phyloP scores from a whole-genome alignment of 2,329 filamentous ascomycete genomes.

The Sarocladium brachiariae region DNA sequence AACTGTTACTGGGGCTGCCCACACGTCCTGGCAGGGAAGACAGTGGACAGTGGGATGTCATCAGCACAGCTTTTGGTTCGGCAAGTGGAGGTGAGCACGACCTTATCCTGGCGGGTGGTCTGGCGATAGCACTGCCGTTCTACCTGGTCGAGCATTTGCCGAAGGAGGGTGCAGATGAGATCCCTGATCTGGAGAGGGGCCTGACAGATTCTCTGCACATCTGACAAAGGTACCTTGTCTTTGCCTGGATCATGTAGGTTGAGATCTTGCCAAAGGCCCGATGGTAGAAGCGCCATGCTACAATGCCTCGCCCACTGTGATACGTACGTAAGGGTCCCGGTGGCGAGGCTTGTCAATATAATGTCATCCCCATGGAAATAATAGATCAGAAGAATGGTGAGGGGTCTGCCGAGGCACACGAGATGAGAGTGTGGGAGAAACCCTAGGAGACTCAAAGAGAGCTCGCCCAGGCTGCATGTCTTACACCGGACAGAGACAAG shows the following conservation, averaged over 20 bases:
- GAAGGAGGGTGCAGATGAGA: background rate
- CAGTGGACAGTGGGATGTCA: background rate
- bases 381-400: background rate
- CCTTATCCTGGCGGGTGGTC: background rate
- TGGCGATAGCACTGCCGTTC: background rate
- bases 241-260: background rate
- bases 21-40: background rate
- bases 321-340: too few relatives aligned
- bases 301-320: too few relatives aligned
- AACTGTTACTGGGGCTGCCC: background rate
- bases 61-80: background rate
- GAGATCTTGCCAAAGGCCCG: too few relatives aligned
- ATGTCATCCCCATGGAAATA: too few relatives aligned
- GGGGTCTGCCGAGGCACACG: background rate
- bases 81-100: too few relatives aligned
- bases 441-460: background rate
- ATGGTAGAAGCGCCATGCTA: too few relatives aligned
- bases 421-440: background rate
- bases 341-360: too few relatives aligned
- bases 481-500: background rate
- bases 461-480: background rate
- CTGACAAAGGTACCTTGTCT: background rate
- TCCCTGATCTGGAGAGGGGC: too few relatives aligned
- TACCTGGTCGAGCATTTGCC: background rate
- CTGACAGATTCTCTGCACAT: background rate